Conservation (phyloP, 768 basidiomycete genomes). For the Rhodotorula paludigena region DNA sequence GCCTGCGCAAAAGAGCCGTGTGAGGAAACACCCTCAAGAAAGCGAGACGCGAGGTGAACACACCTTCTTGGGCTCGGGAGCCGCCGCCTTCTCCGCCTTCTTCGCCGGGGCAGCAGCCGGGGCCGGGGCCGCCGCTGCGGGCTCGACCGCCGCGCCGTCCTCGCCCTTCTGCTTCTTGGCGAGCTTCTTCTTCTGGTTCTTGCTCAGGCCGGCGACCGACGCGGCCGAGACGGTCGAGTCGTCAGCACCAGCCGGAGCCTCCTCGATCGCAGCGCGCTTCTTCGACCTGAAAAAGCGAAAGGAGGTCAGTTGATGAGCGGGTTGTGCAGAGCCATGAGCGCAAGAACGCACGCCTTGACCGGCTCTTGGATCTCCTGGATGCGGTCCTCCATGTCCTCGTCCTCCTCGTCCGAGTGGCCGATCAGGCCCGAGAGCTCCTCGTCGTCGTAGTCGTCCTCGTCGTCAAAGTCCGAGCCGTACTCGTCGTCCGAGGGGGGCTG, state of each 20-base stretch:
- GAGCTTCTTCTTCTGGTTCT: slow-evolving; percentile 53
- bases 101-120: slow-evolving; percentile 20
- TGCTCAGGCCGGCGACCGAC: slow-evolving; percentile 35
- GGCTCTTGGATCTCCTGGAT: slow-evolving; percentile 36
- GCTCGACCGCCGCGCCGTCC: slow-evolving; percentile 37
- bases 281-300: slow-evolving; percentile 15
- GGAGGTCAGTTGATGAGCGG: neutral
- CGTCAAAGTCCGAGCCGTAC: slow-evolving; percentile 43
- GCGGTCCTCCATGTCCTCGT: slow-evolving; percentile 51
- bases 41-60: neutral
- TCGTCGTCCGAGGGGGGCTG: slow-evolving; percentile 36
- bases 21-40: neutral
- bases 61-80: slow-evolving; percentile 46
- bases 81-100: slow-evolving; percentile 38
- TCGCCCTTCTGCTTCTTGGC: slow-evolving; percentile 43
- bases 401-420: slow-evolving; percentile 48
- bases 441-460: slow-evolving; percentile 48
- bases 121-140: slow-evolving; percentile 23
- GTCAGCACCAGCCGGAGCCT: slow-evolving; percentile 23
- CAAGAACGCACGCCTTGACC: slow-evolving; percentile 21
- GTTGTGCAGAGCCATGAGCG: neutral
- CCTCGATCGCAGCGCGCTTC: slow-evolving; percentile 35
- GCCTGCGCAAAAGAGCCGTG: neutral
- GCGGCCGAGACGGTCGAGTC: slow-evolving; percentile 29
- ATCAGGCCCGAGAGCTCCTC: neutral